Conservation (phyloP, 192 early-diverging fungal species). For the Umbelopsis isabellina region DNA sequence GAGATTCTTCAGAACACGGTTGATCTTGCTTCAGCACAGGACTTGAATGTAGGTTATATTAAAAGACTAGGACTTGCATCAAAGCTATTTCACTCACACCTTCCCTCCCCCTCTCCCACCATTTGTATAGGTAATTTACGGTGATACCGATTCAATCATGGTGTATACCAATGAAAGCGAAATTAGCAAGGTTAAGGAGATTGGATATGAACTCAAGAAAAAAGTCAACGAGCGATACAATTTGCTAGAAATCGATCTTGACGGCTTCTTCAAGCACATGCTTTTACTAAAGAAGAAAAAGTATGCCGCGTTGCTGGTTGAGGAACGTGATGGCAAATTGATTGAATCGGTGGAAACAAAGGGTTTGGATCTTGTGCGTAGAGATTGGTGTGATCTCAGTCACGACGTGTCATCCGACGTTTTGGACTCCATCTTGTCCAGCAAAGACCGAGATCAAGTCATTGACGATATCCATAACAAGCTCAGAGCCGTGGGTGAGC, state of each 20-base stretch:
- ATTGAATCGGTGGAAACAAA: constrained; percentile 78
- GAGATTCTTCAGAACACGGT: constrained; percentile 96
- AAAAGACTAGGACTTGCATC: not conserved
- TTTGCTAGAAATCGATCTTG: constrained; percentile 96
- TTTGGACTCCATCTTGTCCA: constrained; percentile 61
- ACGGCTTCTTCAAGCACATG: constrained; percentile 89
- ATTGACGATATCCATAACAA: constrained; percentile 81
- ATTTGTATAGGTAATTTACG: constrained; percentile 90
- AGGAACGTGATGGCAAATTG: constrained; percentile 60
- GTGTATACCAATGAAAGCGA: constrained; percentile 83
- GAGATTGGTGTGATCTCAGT: constrained; percentile 97
- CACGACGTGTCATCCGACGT: constrained; percentile 84
- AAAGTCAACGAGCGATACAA: constrained; percentile 90
- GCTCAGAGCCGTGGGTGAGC: constrained; percentile 65
- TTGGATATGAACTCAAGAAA: constrained; percentile 82
- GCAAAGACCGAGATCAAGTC: constrained; percentile 65
- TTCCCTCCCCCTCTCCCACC: not conserved
- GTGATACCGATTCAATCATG: constrained; percentile 99
- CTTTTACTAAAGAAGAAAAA: constrained; percentile 97
- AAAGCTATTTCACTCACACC: not conserved
- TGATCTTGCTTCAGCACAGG: constrained; percentile 74
- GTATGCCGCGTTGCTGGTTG: constrained; percentile 85
- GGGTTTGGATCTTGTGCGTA: constrained; percentile 92
- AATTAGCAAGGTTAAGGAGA: constrained; percentile 71
- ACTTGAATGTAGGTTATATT: constrained; percentile 64